Base-by-base conservation (phyloP, 2,329 filamentous ascomycete species). In the Aureobasidium vineae region DNA sequence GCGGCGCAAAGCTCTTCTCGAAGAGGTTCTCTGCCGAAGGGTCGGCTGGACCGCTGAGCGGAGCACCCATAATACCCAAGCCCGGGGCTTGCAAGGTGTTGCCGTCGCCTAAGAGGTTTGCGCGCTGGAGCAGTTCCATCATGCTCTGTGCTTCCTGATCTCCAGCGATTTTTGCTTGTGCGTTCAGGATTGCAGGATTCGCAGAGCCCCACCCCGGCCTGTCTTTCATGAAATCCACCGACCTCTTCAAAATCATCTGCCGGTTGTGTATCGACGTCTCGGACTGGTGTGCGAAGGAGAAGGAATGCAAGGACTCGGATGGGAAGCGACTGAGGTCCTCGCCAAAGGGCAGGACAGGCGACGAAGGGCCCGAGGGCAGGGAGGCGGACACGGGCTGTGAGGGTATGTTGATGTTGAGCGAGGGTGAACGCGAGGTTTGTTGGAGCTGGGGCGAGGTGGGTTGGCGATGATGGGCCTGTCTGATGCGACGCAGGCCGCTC, bases 161-260 rank as follows among this genome's bases (percentile, higher is more conserved):
- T 26, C 92, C 93, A 69, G 85, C 88, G 63, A 90, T 83, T 73
- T 90, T 88, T 63, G 93, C 91, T 77, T 97, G 92, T 19, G 92
- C 92, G 74, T 88, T 92, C 52, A 89, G 88, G 71, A 97, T 87
- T 13, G 87, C 91, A 16, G 90, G 86, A 74, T 89, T 90, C 63
- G 86, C 86, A 38, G 88, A 84, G 38, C 90, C 86, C 89, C 92
- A 94, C 70, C 90, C 90, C 78, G 96, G 85, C 70, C 91, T 90
- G 75, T 97, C 92, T 74, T 91, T 90, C 90, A 99, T 96, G 75
- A 98, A 97, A 77, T 98, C 95, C 74, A 97, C 89, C 10, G 93
- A 96, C 67, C 94, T 86, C 79, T 96, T 97, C 73, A 99, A 77
- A 40, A 97, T 90, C 81, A 92, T 96, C 76, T 98, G 93, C 65